Evolutionary conservation across 2,329 filamentous ascomycete species (phyloP).

Genomic region (Mycosphaerella arachidis): DNA sequence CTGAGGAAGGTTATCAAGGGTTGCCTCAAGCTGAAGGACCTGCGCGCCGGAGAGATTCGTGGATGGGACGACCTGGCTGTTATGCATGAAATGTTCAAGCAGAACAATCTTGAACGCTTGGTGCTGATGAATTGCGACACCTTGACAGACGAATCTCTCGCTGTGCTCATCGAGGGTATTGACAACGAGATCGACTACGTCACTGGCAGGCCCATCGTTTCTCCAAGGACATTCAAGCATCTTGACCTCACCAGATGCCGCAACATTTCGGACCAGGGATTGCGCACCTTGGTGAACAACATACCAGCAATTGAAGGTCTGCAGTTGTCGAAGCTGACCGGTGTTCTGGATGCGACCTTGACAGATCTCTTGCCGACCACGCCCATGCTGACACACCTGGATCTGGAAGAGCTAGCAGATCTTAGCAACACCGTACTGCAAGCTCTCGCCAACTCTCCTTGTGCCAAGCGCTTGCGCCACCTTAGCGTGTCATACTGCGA

Average conservation of each 20-base stretch:
- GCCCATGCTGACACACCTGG: constrained; percentile 75
- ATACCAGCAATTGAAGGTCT: constrained; percentile 78
- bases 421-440: constrained; percentile 73
- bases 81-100: constrained; percentile 68
- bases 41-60: constrained; percentile 74
- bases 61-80: constrained; percentile 73
- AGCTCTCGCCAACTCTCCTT: constrained; percentile 71
- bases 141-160: constrained; percentile 69
- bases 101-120: constrained; percentile 78
- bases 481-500: constrained; percentile 90
- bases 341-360: constrained; percentile 69
- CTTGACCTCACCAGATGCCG: constrained; percentile 78
- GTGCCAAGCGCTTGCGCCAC: constrained; percentile 66
- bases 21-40: constrained; percentile 69
- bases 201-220: constrained; percentile 69
- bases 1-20: constrained; percentile 66
- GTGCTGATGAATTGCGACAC: constrained; percentile 75
- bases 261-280: constrained; percentile 65
- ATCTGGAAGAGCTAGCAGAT: constrained; percentile 77
- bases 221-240: constrained; percentile 73
- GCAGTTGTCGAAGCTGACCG: constrained; percentile 72
- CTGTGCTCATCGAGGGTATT: constrained; percentile 68
- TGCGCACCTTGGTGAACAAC: constrained; percentile 67
- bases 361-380: constrained; percentile 68
- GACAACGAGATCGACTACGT: constrained; percentile 77